Evolutionary conservation across 345 rosid genomes (phyloP).

Genomic region (Citrus hindsii): DNA sequence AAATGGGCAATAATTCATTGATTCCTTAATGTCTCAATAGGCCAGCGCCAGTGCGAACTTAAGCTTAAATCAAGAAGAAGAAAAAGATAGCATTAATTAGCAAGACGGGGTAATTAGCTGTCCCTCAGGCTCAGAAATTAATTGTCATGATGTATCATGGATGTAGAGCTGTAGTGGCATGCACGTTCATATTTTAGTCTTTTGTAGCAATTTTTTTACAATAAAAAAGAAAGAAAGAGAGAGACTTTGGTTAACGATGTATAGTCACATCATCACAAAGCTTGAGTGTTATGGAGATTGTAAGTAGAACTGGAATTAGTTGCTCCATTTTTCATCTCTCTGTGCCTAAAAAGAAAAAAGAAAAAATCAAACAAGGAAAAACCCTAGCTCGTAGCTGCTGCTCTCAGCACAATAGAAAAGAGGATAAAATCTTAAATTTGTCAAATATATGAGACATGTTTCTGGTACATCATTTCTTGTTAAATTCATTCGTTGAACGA

Average conservation of each 20-base stretch:
- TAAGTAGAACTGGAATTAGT: conserved; percentile 6
- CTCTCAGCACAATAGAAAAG: background rate
- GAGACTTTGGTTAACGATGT: conserved; percentile 20
- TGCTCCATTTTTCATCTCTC: background rate
- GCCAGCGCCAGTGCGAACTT: background rate
- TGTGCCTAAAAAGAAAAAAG: background rate
- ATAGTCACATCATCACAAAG: conserved; percentile 59
- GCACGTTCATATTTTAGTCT: background rate
- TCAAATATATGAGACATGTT: no score
- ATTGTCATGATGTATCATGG: background rate
- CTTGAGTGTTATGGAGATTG: conserved; percentile 26
- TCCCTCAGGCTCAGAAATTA: no score
- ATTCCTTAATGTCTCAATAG: background rate
- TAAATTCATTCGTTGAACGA: no score
- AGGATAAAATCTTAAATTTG: background rate
- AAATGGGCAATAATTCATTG: background rate
- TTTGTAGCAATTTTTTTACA: background rate
- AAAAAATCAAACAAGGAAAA: background rate
- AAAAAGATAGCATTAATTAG: background rate
- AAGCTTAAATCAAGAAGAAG: background rate
- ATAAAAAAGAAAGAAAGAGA: background rate
- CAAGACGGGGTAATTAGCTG: background rate
- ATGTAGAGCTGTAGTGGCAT: background rate
- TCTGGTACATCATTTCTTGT: no score
- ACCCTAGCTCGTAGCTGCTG: background rate